Conservation (phyloP, 2,329 filamentous ascomycete species). For the Colletotrichum sp. region DNA sequence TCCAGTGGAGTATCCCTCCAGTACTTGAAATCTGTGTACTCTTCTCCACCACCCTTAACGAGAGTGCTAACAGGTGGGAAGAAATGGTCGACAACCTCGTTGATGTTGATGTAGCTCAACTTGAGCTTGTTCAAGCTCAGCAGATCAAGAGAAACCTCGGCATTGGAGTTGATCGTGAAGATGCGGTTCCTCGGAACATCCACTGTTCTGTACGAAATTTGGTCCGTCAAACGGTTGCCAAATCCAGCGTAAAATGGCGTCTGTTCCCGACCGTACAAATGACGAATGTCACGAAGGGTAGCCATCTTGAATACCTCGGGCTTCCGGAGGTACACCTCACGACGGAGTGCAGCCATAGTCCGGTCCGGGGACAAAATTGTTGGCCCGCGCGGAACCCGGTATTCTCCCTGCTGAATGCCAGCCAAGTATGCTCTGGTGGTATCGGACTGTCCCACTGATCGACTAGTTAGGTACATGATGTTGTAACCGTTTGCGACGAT, state of each 20-base stretch:
- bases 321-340: slow-evolving; percentile 94
- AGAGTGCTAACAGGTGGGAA: slow-evolving; percentile 91
- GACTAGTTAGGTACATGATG: slow-evolving; percentile 95
- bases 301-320: slow-evolving; percentile 99
- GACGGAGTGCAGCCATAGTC: slow-evolving; percentile 88
- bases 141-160: slow-evolving; percentile 90
- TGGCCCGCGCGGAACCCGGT: slow-evolving; percentile 84
- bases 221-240: slow-evolving; percentile 94
- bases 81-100: slow-evolving; percentile 96
- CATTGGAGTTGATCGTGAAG: slow-evolving; percentile 98
- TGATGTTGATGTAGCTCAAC: slow-evolving; percentile 96
- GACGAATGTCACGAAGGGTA: slow-evolving; percentile 91
- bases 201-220: slow-evolving; percentile 92
- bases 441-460: slow-evolving; percentile 92
- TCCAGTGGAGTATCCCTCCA: slow-evolving; percentile 89
- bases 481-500: slow-evolving; percentile 97
- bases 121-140: slow-evolving; percentile 93
- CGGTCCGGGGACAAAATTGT: slow-evolving; percentile 95
- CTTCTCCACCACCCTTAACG: slow-evolving; percentile 87
- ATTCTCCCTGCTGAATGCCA: slow-evolving; percentile 87
- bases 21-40: slow-evolving; percentile 96
- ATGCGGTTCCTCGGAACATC: slow-evolving; percentile 94
- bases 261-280: slow-evolving; percentile 76
- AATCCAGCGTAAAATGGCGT: slow-evolving; percentile 97
- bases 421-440: slow-evolving; percentile 88